These are phyloP conservation scores for Hyphopichia wangnamkhiaoensis DNA, from an alignment of 1,139 yeast genomes.

Conservation along the genomic window DNA sequence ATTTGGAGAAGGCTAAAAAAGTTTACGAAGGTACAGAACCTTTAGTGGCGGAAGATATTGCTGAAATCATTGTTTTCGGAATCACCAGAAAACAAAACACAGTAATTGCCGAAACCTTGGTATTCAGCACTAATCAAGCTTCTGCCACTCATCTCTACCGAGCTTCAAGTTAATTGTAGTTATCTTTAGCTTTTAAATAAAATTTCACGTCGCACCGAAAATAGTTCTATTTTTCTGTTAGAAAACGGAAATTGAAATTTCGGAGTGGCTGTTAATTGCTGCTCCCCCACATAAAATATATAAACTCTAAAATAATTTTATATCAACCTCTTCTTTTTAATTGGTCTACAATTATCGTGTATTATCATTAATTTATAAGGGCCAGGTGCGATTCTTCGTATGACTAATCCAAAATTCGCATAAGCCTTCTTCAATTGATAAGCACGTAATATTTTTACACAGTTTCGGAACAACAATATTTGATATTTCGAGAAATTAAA, in stretches of 20 bases:
- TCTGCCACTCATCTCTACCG: slow-evolving; percentile 59
- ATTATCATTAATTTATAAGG: too few species aligned
- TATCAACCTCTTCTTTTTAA: too few species aligned
- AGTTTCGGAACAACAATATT: too few species aligned
- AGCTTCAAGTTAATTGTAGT: slow-evolving; percentile 10
- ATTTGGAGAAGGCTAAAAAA: slow-evolving; percentile 62
- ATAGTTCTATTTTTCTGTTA: not conserved
- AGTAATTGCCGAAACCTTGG: slow-evolving; percentile 75
- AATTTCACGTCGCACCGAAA: not conserved
- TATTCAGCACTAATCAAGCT: slow-evolving; percentile 80
- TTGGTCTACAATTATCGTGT: too few species aligned
- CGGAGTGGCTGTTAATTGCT: too few species aligned
- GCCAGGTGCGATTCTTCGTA: too few species aligned
- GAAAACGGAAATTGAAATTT: not conserved
- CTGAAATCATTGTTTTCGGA: slow-evolving; percentile 76
- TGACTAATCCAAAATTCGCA: too few species aligned
- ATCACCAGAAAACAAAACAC: slow-evolving; percentile 71
- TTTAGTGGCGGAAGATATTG: slow-evolving; percentile 73
- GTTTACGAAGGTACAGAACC: slow-evolving; percentile 78
- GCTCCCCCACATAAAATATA: too few species aligned
- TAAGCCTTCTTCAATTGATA: too few species aligned
- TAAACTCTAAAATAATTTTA: too few species aligned
- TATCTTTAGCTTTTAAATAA: slow-evolving; percentile 1
- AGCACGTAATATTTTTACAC: too few species aligned
- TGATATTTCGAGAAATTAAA: too few species aligned